These are phyloP conservation scores for Orbilia ellipsospora DNA, from an alignment of 2,329 filamentous ascomycete genomes.

Conservation along the genomic window DNA sequence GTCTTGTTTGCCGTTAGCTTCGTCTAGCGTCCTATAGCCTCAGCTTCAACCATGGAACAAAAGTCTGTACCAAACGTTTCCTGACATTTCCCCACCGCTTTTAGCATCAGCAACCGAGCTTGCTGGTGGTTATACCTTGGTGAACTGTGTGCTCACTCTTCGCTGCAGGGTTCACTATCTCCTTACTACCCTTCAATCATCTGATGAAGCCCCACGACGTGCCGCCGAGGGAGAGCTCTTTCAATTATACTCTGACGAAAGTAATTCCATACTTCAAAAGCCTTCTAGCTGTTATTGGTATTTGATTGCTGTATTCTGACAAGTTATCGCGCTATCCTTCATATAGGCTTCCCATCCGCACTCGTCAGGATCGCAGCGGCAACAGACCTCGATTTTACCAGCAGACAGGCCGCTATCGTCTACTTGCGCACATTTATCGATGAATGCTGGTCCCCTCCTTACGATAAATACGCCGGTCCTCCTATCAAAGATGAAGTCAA, in stretches of 20 bases:
- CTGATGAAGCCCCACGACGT: slow-evolving; percentile 80
- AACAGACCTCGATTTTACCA: slow-evolving; percentile 75
- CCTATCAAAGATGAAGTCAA: slow-evolving; percentile 80
- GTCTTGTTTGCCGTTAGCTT: slow-evolving; percentile 10
- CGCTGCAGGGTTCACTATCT: slow-evolving; percentile 75
- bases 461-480: slow-evolving; percentile 75
- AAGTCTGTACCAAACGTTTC: slow-evolving; percentile 28
- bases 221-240: slow-evolving; percentile 86
- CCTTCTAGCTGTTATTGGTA: background rate
- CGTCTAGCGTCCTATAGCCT: slow-evolving; percentile 5
- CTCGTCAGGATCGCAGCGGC: slow-evolving; percentile 85
- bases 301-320: slow-evolving; percentile 55
- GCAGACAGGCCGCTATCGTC: slow-evolving; percentile 85
- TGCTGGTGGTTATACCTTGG: background rate
- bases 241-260: slow-evolving; percentile 72
- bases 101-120: background rate
- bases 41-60: slow-evolving; percentile 43
- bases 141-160: slow-evolving; percentile 12
- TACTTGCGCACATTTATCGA: slow-evolving; percentile 85
- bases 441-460: slow-evolving; percentile 81
- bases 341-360: slow-evolving; percentile 76
- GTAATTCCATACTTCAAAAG: slow-evolving; percentile 38
- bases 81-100: background rate
- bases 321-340: slow-evolving; percentile 17
- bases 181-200: slow-evolving; percentile 84